Evolutionary conservation across 176 grass and related monocot species (phyloP).

Genomic region (Paspalum notatum): DNA sequence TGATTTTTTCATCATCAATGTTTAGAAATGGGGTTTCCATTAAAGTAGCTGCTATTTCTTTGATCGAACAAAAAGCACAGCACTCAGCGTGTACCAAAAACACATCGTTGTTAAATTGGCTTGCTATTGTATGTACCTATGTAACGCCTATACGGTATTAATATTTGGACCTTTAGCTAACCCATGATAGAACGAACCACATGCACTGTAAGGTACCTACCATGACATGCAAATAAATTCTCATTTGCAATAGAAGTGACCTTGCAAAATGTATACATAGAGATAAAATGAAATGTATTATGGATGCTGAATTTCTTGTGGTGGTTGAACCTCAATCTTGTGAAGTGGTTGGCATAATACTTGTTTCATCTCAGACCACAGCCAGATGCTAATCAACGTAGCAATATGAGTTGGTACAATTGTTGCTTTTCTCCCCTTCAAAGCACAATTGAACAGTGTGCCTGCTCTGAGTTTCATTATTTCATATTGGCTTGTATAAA

Average conservation of each 20-base stretch:
- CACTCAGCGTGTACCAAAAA: background rate
- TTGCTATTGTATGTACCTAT: background rate
- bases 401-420: background rate
- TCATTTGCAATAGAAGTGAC: background rate
- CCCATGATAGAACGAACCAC: background rate
- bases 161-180: background rate
- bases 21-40: background rate
- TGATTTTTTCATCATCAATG: background rate
- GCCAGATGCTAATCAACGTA: background rate
- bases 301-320: background rate
- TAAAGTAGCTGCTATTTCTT: background rate
- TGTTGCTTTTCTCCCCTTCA: too few species aligned
- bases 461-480: background rate
- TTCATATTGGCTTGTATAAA: background rate
- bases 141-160: background rate
- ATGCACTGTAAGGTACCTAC: background rate
- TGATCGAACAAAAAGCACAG: constrained; percentile 9
- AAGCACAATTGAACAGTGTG: constrained; percentile 17
- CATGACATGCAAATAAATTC: constrained; percentile 17
- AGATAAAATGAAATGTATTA: background rate
- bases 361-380: background rate
- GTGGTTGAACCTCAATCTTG: background rate
- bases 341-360: background rate
- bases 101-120: background rate
- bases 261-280: background rate